Evolutionary conservation across 352 stramenopile species (phyloP).

Genomic region (Pythium insidiosum): DNA sequence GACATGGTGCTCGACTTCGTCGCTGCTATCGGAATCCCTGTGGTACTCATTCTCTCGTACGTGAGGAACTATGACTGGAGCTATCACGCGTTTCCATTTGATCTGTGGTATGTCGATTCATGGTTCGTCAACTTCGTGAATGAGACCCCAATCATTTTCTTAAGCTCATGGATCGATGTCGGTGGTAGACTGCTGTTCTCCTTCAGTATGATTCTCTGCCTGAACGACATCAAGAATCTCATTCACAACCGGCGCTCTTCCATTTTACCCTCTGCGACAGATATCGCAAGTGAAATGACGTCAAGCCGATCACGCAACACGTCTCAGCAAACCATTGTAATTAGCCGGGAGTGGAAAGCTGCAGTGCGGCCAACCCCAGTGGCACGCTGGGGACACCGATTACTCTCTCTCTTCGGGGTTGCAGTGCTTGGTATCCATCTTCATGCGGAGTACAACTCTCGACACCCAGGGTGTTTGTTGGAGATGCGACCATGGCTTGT

Average conservation of each 20-base stretch:
- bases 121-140: too few relatives aligned
- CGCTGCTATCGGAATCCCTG: conserved; percentile 1
- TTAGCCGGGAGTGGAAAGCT: too few relatives aligned
- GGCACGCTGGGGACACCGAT: neutral
- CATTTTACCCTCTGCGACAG: too few relatives aligned
- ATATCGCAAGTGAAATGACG: too few relatives aligned
- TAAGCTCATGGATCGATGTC: neutral
- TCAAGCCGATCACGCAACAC: conserved; percentile 3
- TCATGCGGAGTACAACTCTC: neutral
- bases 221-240: too few relatives aligned
- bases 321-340: too few relatives aligned
- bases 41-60: conserved; percentile 1
- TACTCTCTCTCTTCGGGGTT: conserved; percentile 1
- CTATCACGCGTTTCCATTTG: neutral
- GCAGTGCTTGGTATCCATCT: neutral
- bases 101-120: neutral
- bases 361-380: too few relatives aligned
- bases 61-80: neutral
- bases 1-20: conserved; percentile 11
- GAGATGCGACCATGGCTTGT: conserved; percentile 7
- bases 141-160: too few relatives aligned
- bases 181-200: conserved; percentile 5
- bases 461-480: neutral
- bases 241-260: too few relatives aligned
- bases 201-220: conserved; percentile 1